Evolutionary conservation across 345 rosid genomes (phyloP).

Genomic region (Kernera saxatilis): DNA sequence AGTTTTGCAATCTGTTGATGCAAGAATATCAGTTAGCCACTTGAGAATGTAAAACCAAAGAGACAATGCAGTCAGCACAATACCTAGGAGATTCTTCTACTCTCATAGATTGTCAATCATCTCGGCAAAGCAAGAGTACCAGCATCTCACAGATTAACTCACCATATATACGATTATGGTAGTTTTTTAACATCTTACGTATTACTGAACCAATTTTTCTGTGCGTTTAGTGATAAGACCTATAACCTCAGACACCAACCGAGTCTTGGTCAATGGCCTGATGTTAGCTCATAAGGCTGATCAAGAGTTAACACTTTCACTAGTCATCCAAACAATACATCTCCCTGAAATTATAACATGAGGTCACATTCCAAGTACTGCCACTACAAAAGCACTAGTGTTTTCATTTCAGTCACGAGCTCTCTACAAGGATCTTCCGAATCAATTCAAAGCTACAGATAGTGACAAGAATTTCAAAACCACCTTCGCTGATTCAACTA

Average conservation of each 20-base stretch:
- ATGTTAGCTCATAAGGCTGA: neutral
- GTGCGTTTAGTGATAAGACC: neutral
- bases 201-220: neutral
- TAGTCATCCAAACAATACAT: neutral
- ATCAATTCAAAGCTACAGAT: neutral
- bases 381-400: neutral
- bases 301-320: neutral
- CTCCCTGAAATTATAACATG: neutral
- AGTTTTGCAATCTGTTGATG: conserved; percentile 59
- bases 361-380: neutral
- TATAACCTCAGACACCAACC: neutral
- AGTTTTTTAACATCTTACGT: neutral
- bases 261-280: neutral
- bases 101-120: neutral
- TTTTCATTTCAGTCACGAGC: neutral
- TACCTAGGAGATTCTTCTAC: neutral
- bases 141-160: neutral
- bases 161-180: neutral
- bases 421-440: neutral
- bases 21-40: neutral
- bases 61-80: neutral
- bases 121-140: neutral
- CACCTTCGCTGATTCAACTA: neutral
- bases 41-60: neutral
- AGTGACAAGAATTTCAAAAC: neutral